Evolutionary conservation across 352 stramenopile species (phyloP), one percentile per base, ranked within the genome.

Genomic region (Phytophthora sp.): DNA sequence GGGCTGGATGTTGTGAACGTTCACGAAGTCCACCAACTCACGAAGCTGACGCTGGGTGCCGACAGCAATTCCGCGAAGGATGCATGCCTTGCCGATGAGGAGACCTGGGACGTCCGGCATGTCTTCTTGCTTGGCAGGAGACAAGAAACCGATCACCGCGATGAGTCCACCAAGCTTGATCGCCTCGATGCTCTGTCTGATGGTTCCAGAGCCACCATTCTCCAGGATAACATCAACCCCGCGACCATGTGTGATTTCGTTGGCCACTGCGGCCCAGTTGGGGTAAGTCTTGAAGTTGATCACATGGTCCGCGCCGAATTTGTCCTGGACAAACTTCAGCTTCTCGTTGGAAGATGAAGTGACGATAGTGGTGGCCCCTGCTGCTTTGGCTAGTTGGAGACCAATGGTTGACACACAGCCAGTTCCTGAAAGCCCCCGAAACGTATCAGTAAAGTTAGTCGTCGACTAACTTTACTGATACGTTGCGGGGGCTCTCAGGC

Each of bases 381-480:
- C 38, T 12, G 51, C 51, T 38, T 59, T 59, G 38, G 37, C 51
- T 26, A 59, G 35, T 32, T 59, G 51, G 20, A 59, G 51, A 26
- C 51, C 38, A n/a, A 59, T 39, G 27, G 35, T 59, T 6, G 37
- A 51, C 13, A 51, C 51, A 32, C 51, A 26, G 49, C 27, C 38
- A 7, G 50, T 58, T 6, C 50, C 32, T 56, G 34, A 8, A 56
- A 27, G 8, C 20, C 6, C 11, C 28, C n/a, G n/a, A 8, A 9
- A 42, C 15, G 5, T 42, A 42, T 13, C 4, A 42, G 4, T 11
- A 42, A 42, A 12, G 35, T 24, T 21, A 42, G 5, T 11, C 20
- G 13, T 11, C 7, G 35, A 12, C 5, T 15, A 15, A 5, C 32
- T n/a, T n/a, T n/a, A n/a, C n/a, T n/a, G n/a, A n/a, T n/a, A n/a